phyloP scores from a whole-genome alignment of 2,329 filamentous ascomycete species.

The Leptosphaerulina australis region DNA sequence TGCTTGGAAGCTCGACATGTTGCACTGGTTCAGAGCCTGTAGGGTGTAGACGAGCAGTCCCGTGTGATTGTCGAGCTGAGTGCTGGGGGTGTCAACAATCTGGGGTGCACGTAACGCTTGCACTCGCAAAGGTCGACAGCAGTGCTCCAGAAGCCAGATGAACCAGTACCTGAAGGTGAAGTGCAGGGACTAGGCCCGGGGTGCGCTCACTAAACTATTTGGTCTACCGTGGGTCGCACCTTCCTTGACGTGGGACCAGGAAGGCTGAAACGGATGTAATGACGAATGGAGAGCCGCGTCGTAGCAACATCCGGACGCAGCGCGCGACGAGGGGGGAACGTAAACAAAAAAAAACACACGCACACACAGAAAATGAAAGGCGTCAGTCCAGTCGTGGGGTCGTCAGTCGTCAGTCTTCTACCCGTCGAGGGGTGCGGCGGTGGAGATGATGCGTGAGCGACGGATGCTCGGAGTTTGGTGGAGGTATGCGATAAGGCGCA shows the following conservation, averaged over 20 bases:
- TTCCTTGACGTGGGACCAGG: slow-evolving; percentile 30
- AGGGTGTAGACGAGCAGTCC: background rate
- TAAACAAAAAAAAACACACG: slow-evolving; percentile 19
- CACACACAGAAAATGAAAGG: background rate
- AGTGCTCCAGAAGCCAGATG: background rate
- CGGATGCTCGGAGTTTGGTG: slow-evolving; percentile 40
- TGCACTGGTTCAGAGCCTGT: slow-evolving; percentile 8
- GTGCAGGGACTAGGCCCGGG: slow-evolving; percentile 6
- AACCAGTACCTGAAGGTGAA: slow-evolving; percentile 9
- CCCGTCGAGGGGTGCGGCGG: slow-evolving; percentile 22
- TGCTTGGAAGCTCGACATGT: slow-evolving; percentile 65
- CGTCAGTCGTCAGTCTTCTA: slow-evolving; percentile 24
- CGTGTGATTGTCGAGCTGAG: slow-evolving; percentile 13
- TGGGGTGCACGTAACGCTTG: background rate
- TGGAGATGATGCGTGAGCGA: slow-evolving; percentile 29
- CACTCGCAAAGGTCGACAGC: slow-evolving; percentile 1
- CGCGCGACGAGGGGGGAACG: slow-evolving; percentile 19
- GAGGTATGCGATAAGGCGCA: slow-evolving; percentile 34
- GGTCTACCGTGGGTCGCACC: slow-evolving; percentile 28
- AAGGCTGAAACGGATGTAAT: slow-evolving; percentile 49
- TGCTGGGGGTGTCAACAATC: slow-evolving; percentile 14
- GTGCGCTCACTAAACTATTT: slow-evolving; percentile 21
- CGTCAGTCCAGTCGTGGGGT: slow-evolving; percentile 1
- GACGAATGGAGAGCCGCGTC: slow-evolving; percentile 41
- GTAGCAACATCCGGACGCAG: slow-evolving; percentile 45